phyloP scores from a whole-genome alignment of 352 stramenopile species.

The Phytophthora podocarpi region DNA sequence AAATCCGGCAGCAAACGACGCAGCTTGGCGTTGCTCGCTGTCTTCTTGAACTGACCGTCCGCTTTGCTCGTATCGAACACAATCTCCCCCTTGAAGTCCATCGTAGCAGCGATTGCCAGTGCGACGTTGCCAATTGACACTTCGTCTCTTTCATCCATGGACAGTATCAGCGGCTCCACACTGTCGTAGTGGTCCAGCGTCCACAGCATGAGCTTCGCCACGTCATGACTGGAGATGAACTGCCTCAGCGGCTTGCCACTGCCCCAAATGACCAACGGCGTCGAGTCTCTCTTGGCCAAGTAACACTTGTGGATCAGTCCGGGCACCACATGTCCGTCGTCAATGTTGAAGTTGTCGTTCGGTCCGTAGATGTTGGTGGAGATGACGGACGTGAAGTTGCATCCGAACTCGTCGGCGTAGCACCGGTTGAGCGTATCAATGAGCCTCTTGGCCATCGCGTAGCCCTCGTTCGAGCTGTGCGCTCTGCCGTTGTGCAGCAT shows the following conservation, averaged over 20 bases:
- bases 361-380: slow-evolving; percentile 99
- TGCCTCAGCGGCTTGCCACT: slow-evolving; percentile 95
- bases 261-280: slow-evolving; percentile 95
- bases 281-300: slow-evolving; percentile 91
- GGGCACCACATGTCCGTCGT: slow-evolving; percentile 97
- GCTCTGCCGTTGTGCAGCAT: slow-evolving; percentile 94
- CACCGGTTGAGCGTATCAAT: slow-evolving; percentile 98
- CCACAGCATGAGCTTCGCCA: slow-evolving; percentile 95
- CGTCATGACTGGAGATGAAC: slow-evolving; percentile 97
- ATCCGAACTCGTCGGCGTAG: slow-evolving; percentile 96
- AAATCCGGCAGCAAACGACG: slow-evolving; percentile 88
- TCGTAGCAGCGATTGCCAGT: slow-evolving; percentile 66
- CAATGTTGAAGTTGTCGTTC: slow-evolving; percentile 98
- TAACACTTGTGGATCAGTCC: slow-evolving; percentile 99
- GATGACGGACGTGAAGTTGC: slow-evolving; percentile 98
- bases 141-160: slow-evolving; percentile 94
- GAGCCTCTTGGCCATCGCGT: slow-evolving; percentile 98
- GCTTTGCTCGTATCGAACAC: slow-evolving; percentile 94
- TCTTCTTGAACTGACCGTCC: slow-evolving; percentile 99
- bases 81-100: slow-evolving; percentile 85
- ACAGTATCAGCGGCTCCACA: slow-evolving; percentile 96
- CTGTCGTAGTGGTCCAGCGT: slow-evolving; percentile 75
- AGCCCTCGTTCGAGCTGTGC: slow-evolving; percentile 90
- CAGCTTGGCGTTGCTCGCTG: slow-evolving; percentile 96
- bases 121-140: slow-evolving; percentile 96